Base-by-base conservation (phyloP, 345 rosid species). In the Lepidium aucheri region DNA sequence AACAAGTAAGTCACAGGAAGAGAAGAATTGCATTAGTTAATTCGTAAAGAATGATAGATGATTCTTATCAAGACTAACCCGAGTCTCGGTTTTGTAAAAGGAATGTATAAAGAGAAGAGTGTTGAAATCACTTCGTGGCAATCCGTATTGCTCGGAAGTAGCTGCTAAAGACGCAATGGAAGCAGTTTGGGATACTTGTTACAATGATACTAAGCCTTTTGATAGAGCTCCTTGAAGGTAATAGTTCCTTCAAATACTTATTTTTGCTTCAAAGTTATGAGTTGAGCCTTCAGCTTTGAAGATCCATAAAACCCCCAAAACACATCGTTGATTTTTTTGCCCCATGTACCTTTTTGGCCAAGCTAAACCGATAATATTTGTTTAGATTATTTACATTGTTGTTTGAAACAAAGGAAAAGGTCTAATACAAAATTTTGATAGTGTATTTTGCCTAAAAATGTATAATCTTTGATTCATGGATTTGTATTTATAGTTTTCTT, bases 31-130 rank as follows among this genome's bases (percentile, higher is more conserved):
- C 17, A 40, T 42, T 38, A 36, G 44, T 18, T 30, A 11, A 33
- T 15, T 58, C 46, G 7, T 38, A 50, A 9, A 40, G 26, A 24
- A 10, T 33, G 9, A 45, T 56, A n/a, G 14, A 36, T 39, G 43
- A 1, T 72, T 32, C 15, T 39, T 44, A 34, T 66, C 51, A 4
- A 10, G 13, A 8, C 3, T 20, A 18, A 74, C 16, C 16, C 0
- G 12, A 6, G 38, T 74, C 10, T 61, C 1, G 12, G 33, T 50
- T 42, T 50, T 41, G 26, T 12, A 5, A 49, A 79, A 91, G 99
- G 99, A 90, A n/a, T 94, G 96, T 59, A 77, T 94, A 65, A 86
- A 81, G 71, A 86, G 97, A 82, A 88, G 95, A 80, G 95, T 80
- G 30, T 54, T 87, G 95, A 83, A 81, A 64, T 89, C 97, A 0